Evolutionary conservation across 176 grass and related monocot genomes (phyloP).

Genomic region (Poa annua): DNA sequence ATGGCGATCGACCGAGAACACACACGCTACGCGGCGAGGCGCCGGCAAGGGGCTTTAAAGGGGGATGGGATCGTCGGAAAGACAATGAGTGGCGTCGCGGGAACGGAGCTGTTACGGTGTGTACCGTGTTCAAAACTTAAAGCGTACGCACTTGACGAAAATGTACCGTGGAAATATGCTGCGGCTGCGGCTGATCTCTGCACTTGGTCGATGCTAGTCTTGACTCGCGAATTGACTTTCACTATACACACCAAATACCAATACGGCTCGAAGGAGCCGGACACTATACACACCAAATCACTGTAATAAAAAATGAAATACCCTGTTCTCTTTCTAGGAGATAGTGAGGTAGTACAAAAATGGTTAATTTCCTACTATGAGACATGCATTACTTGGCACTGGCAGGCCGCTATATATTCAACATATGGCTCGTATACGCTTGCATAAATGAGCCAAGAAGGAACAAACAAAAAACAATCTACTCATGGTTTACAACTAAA

Average conservation of each 20-base stretch:
- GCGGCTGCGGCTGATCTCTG: neutral
- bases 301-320: too few relatives aligned
- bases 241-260: neutral
- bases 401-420: neutral
- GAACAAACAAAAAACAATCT: neutral
- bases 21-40: neutral
- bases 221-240: neutral
- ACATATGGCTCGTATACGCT: neutral
- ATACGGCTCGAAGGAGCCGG: too few relatives aligned
- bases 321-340: too few relatives aligned
- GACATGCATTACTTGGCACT: neutral
- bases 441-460: neutral
- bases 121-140: neutral
- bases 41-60: slow-evolving; percentile 9
- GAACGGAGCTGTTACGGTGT: slow-evolving; percentile 18
- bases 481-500: slow-evolving; percentile 9
- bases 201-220: neutral
- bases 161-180: neutral
- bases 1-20: neutral
- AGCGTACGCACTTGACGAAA: neutral
- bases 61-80: neutral
- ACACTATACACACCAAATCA: neutral
- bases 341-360: neutral
- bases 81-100: neutral
- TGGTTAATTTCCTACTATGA: neutral